phyloP scores from a whole-genome alignment of 192 early-diverging fungal species.

The Chytriomyces hyalinus region DNA sequence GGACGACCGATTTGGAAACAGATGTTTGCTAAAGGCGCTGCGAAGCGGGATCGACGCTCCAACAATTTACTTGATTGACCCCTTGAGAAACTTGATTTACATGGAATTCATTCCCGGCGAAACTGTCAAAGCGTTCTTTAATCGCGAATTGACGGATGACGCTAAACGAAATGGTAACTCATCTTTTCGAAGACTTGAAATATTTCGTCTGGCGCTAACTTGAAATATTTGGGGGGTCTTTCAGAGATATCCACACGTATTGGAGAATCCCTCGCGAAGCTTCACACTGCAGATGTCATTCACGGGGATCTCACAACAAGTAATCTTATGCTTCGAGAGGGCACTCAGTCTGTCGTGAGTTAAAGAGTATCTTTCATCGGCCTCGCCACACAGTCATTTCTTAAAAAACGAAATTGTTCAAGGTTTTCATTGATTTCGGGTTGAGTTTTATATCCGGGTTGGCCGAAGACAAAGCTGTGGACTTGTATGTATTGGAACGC shows the following conservation, averaged over 20 bases:
- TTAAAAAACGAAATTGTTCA: background rate
- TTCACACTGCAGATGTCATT: constrained; percentile 87
- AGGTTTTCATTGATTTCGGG: constrained; percentile 95
- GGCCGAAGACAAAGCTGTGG: constrained; percentile 96
- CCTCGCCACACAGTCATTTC: background rate
- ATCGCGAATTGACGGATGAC: constrained; percentile 22
- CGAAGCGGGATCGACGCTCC: constrained; percentile 81
- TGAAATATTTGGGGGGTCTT: background rate
- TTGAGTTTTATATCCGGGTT: constrained; percentile 83
- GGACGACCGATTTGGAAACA: constrained; percentile 56
- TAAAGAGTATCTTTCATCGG: background rate
- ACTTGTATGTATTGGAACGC: constrained; percentile 97
- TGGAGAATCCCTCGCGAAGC: constrained; percentile 68
- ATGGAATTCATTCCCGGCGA: constrained; percentile 87
- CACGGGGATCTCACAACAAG: constrained; percentile 98
- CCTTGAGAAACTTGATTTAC: constrained; percentile 72
- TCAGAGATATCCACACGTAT: constrained; percentile 34
- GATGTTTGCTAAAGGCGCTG: constrained; percentile 76
- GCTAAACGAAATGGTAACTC: constrained; percentile 13
- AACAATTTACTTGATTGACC: constrained; percentile 80
- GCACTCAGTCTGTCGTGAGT: constrained; percentile 56
- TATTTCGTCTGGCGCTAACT: background rate
- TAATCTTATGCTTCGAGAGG: constrained; percentile 79
- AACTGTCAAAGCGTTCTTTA: constrained; percentile 67
- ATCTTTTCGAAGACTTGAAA: background rate